Evolutionary conservation across 176 grass and related monocot species (phyloP), one percentile per base, ranked within the genome.

Genomic region (Triticum turgidum): DNA sequence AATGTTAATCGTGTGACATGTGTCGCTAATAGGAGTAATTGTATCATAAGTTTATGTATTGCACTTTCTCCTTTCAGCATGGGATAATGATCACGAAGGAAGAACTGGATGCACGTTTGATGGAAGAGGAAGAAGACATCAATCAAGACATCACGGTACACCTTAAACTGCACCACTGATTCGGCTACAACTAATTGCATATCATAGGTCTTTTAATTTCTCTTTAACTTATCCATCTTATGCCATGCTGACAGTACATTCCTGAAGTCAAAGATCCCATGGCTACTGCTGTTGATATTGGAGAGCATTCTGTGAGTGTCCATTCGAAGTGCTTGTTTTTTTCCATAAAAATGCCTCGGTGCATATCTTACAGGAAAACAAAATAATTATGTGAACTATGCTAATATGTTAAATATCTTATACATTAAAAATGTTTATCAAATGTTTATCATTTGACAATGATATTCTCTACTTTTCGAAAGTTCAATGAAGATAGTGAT

Each of bases 271-370:
- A 87, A 87, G 97, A 91, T 91, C 89, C 93, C 29, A 88, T 96
- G 92, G 87, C 91, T 76, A 91, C 77, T 84, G 97, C 97, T 84
- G 90, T 99, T 88, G 97, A 96, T 93, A 99, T 99, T 47, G 94
- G 97, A 62, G 97, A 99, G 9, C 89, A 86, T 54, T 82, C 90
- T 90, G 97, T 96, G 63, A 94, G 97, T 92, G n/a, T 18, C 76
- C 49, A 88, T 77, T 76, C 11, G 81, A 83, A 75, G 66, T 77
- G 52, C 49, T 82, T 42, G 5, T 73, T 83, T 80, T 54, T 78
- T 54, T 59, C 42, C 6, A 73, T 29, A 6, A 45, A 73, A 83
- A 13, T 22, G 22, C 65, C 18, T 74, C 65, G 74, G 77, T 67
- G 56, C 61, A 66, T 74, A 45, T 38, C 29, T 44, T 65, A 63